Conservation (phyloP, 257 asterid species). For the Schizonepeta tenuifolia region DNA sequence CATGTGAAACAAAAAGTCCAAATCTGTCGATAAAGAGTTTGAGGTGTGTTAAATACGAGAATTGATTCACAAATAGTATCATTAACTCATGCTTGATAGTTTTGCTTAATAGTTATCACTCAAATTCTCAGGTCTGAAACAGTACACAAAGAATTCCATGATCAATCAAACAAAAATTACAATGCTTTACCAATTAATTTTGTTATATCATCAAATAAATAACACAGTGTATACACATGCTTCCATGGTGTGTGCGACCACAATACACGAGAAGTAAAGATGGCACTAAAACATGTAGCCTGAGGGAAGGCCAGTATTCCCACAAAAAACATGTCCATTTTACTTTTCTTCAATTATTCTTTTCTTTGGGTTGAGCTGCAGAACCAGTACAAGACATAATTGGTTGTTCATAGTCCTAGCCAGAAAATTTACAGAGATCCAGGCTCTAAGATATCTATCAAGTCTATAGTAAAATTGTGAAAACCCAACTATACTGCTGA, state of each 20-base stretch:
- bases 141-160: background rate
- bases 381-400: constrained; percentile 14
- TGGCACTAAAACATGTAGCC: background rate
- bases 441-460: constrained; percentile 2
- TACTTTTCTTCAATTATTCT: background rate
- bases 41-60: constrained; percentile 15
- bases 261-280: background rate
- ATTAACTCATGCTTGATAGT: constrained; percentile 4
- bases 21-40: constrained; percentile 57
- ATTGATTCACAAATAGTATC: background rate
- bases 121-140: constrained; percentile 14
- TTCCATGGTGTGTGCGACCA: background rate
- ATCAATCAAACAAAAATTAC: background rate
- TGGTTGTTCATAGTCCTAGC: background rate
- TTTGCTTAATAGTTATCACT: background rate
- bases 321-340: background rate
- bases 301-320: background rate
- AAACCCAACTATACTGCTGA: constrained; percentile 9
- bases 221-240: background rate
- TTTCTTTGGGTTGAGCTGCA: background rate
- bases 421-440: background rate
- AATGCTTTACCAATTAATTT: background rate
- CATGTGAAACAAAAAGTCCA: constrained; percentile 99
- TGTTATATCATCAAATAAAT: constrained; percentile 11
- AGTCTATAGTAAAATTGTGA: background rate